Base-by-base conservation (phyloP, 2,329 filamentous ascomycete species). In the Verticillium zaregamsianum region DNA sequence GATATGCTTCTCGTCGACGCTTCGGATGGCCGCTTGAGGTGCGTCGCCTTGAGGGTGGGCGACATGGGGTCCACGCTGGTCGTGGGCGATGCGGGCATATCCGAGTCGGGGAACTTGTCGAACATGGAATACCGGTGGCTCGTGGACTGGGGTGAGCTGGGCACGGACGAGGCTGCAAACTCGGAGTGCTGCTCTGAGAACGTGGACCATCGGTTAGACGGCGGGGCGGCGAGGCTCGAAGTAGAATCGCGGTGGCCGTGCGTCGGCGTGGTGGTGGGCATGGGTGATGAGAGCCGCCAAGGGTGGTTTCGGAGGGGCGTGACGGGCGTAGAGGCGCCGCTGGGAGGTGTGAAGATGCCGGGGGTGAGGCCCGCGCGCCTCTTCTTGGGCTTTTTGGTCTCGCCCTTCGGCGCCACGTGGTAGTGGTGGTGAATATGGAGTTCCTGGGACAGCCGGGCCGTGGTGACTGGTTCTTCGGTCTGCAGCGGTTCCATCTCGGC, bases 351-450 rank as follows among this genome's bases (percentile, higher is more conserved):
- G 58, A 92, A 84, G 17, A 89, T 74, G 33, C 83, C 82, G 0
- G 87, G 79, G 14, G 83, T 84, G 11, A 91, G 77, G 25, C 86
- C 82, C 35, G 86, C 84, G 2, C 91, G 87, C 78, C 89, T 90
- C 77, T 92, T 96, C 77, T 87, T 91, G 9, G 85, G 79, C 63
- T 87, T 87, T 66, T 85, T 84, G 17, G 73, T 70, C 62, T 90
- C 87, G 23, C 83, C 80, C 72, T 87, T 88, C 59, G 83, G 77
- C 1, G 87, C 79, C 12, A 89, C 85, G 67, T 97, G 93, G 71
- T 97, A 97, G 72, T 98, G 94, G 69, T 98, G 93, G 70, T 98
- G 94, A 55, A 98, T 91, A 69, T 97, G 94, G 15, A 97, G 79
- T 69, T 95, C 91, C 69, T 91, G 90, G 0, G 90, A 89, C 3